Percentiles rank a stretch among this genome's conserved stretches.
Evolutionary conservation across 371 early-diverging fungal genomes (phyloP).

Genomic region (Cladochytrium tenue): DNA sequence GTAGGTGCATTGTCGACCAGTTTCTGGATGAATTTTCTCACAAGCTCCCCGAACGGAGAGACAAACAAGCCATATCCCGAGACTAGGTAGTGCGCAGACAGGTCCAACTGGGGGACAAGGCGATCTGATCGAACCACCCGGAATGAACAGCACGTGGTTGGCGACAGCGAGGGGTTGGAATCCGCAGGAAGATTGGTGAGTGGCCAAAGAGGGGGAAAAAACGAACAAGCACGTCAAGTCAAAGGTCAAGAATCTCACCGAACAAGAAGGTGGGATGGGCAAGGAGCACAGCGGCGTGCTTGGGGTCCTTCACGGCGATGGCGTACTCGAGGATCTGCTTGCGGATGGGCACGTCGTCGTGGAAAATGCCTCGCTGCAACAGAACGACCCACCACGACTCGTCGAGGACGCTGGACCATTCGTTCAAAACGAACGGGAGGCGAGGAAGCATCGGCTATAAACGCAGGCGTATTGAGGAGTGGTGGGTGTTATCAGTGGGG

Average conservation of each 20-base stretch:
- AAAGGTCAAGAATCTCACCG: neutral
- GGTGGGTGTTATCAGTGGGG: neutral
- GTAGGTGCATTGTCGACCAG: slow-evolving; percentile 1
- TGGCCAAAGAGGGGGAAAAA: no score
- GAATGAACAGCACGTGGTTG: neutral
- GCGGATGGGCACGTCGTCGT: slow-evolving; percentile 21
- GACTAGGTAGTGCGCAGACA: slow-evolving; percentile 15
- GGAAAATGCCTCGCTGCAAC: slow-evolving; percentile 22
- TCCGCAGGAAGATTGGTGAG: slow-evolving; percentile 2
- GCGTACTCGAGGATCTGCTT: slow-evolving; percentile 27
- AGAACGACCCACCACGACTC: slow-evolving; percentile 26
- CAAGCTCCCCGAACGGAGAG: slow-evolving; percentile 27
- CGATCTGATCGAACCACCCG: neutral
- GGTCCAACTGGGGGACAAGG: slow-evolving; percentile 21
- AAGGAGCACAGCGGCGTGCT: neutral
- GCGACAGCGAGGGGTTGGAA: no score
- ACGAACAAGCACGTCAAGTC: neutral
- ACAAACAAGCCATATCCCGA: slow-evolving; percentile 26
- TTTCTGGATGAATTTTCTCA: slow-evolving; percentile 11
- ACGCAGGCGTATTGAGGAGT: neutral
- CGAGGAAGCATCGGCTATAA: slow-evolving; percentile 25
- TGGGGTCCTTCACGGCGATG: slow-evolving; percentile 5
- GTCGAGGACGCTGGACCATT: slow-evolving; percentile 8
- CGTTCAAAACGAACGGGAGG: slow-evolving; percentile 11
- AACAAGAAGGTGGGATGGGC: neutral